A percentile compares a stretch with the other conserved stretches of the same genome.
Conservation (phyloP, 2,329 filamentous ascomycete genomes). For the Pseudocercospora vitis region DNA sequence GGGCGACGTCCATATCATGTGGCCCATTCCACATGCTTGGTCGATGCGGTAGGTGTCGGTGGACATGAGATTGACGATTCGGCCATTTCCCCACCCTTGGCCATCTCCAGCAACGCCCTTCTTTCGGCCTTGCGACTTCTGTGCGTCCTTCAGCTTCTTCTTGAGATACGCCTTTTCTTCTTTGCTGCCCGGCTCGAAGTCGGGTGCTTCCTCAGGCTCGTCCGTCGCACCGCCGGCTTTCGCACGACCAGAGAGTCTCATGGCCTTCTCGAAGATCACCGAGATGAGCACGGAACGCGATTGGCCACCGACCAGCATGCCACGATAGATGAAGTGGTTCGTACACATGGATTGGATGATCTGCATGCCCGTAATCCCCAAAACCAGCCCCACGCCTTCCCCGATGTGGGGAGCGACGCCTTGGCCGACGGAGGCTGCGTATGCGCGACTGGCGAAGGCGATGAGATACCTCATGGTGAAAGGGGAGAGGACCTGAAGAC, state of each 20-base stretch:
- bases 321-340: slow-evolving; percentile 89
- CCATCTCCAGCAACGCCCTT: slow-evolving; percentile 65
- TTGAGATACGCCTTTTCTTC: slow-evolving; percentile 55
- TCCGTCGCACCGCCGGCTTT: slow-evolving; percentile 70
- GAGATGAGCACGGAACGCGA: slow-evolving; percentile 77
- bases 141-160: slow-evolving; percentile 43
- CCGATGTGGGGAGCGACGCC: slow-evolving; percentile 67
- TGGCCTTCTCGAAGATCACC: slow-evolving; percentile 87
- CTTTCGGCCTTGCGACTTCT: slow-evolving; percentile 44
- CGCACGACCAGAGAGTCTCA: slow-evolving; percentile 83
- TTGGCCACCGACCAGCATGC: slow-evolving; percentile 89
- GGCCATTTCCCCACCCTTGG: slow-evolving; percentile 86
- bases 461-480: slow-evolving; percentile 86
- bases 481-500: slow-evolving; percentile 76
- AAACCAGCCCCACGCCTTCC: slow-evolving; percentile 74
- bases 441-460: slow-evolving; percentile 78
- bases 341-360: slow-evolving; percentile 74
- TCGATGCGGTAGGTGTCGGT: slow-evolving; percentile 93
- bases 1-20: slow-evolving; percentile 86
- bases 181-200: slow-evolving; percentile 49
- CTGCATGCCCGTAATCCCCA: slow-evolving; percentile 86
- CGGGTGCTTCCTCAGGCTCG: slow-evolving; percentile 37
- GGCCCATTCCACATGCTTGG: slow-evolving; percentile 82
- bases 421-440: slow-evolving; percentile 54
- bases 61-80: slow-evolving; percentile 90